Conservation (phyloP, 192 early-diverging fungal genomes). For the Coemansia sp. region DNA sequence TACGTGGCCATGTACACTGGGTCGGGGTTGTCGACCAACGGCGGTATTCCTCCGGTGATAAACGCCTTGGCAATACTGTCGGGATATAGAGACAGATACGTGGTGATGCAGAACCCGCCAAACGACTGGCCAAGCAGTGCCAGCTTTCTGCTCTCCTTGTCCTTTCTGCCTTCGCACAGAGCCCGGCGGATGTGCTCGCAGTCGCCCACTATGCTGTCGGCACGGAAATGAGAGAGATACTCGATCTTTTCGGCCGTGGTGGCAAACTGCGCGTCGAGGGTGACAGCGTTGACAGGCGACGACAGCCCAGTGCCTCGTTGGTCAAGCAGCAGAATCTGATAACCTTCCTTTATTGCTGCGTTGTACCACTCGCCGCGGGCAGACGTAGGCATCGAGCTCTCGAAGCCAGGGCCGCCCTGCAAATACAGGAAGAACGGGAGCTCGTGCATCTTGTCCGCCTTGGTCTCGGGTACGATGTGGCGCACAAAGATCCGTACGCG, state of each 20-base stretch:
- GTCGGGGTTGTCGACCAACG: constrained; percentile 65
- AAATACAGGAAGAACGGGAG: constrained; percentile 63
- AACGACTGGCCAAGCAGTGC: constrained; percentile 69
- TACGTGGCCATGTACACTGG: constrained; percentile 64
- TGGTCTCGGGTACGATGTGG: constrained; percentile 60
- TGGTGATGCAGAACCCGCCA: constrained; percentile 72
- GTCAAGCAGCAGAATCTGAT: constrained; percentile 68
- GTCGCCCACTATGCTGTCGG: constrained; percentile 70
- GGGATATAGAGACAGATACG: constrained; percentile 69
- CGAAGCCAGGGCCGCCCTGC: constrained; percentile 66
- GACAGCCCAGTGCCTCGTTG: constrained; percentile 73
- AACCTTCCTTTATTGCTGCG: constrained; percentile 63
- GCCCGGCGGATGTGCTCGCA: constrained; percentile 65
- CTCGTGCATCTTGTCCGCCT: constrained; percentile 50
- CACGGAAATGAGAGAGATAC: constrained; percentile 67
- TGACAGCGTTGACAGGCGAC: constrained; percentile 58
- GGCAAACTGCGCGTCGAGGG: constrained; percentile 48
- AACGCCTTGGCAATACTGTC: constrained; percentile 62
- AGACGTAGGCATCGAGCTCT: constrained; percentile 52
- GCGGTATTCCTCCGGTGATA: constrained; percentile 72
- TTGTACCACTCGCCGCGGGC: constrained; percentile 57
- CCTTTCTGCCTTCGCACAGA: constrained; percentile 50
- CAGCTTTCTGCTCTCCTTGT: constrained; percentile 44
- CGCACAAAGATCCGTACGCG: constrained; percentile 58
- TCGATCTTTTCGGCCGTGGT: constrained; percentile 61